Base-by-base conservation (phyloP, 257 asterid genomes). In the Solanum rostratum region DNA sequence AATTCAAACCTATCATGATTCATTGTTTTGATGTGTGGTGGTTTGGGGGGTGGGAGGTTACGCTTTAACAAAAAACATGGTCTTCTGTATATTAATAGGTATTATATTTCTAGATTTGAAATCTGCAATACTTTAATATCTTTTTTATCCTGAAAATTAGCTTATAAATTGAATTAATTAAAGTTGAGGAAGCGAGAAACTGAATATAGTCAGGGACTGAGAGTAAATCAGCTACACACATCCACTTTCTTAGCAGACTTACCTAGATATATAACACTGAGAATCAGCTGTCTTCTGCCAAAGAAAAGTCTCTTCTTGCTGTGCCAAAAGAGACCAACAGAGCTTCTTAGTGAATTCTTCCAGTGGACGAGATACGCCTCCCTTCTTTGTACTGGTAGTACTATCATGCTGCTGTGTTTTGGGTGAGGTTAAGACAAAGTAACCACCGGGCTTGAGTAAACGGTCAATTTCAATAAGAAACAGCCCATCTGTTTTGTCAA, bases 381-480 rank as follows among this genome's bases (percentile, higher is more conserved):
- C 98, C 88, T 90, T 92, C 85, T 89, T 90, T 82, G 83, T 33
- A 68, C 49, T 71, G 74, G 53, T 45, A 73, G 92, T 88, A 88
- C 89, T 88, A 84, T 89, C 93, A 52, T 92, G 94, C 86, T 86
- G 93, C 87, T 87, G 90, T 88, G 92, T 91, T 86, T 86, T 85
- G 71, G 97, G 95, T 69, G 98, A 92, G 87, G 98, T 95, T 88
- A 96, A 88, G 78, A 95, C 98, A 87, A 96, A 86, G 92, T 95
- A 96, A 85, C 98, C 98, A 85, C 99, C 99, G 3, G 99, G 99
- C 91, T 89, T 96, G 89, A 95, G 97, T 82, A 96, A 84, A 88
- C 99, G 96, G 84, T 96, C 99, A 84, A 92, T 93, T 92, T 96
- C 99, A 81, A 95, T 90, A 84, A 96, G 98, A 81, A 91, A 89